phyloP scores from a whole-genome alignment of 2,329 filamentous ascomycete genomes.

The Trichoderma gracile region DNA sequence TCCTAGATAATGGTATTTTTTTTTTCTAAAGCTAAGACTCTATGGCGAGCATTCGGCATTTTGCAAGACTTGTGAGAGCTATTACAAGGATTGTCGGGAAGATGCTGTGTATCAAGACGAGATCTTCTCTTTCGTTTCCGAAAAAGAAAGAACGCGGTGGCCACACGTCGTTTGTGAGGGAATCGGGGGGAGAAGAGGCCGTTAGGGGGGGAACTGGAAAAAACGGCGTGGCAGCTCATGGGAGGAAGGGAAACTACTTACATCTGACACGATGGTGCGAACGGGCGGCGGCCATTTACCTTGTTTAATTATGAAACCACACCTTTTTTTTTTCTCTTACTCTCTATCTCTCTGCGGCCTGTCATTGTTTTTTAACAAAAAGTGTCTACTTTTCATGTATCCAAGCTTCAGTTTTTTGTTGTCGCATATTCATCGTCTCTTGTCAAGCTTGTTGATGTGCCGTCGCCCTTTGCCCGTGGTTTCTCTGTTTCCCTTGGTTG shows the following conservation, averaged over 20 bases:
- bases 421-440: slow-evolving; percentile 8
- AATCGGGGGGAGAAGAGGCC: not conserved
- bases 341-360: slow-evolving; percentile 29
- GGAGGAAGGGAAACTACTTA: slow-evolving; percentile 33
- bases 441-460: not conserved
- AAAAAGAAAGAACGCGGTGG: slow-evolving; percentile 30
- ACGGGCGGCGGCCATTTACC: slow-evolving; percentile 49
- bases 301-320: slow-evolving; percentile 53
- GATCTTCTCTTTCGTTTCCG: slow-evolving; percentile 26
- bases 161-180: slow-evolving; percentile 24
- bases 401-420: slow-evolving; percentile 25
- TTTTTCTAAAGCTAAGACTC: slow-evolving; percentile 23
- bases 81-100: slow-evolving; percentile 36
- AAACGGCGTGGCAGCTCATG: slow-evolving; percentile 29
- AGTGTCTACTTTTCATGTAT: slow-evolving; percentile 14
- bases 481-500: not conserved
- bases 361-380: slow-evolving; percentile 18
- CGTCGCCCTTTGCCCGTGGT: not conserved
- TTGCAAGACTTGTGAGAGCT: slow-evolving; percentile 33
- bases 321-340: slow-evolving; percentile 36
- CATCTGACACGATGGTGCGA: slow-evolving; percentile 36
- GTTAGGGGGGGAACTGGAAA: not conserved
- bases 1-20: slow-evolving; percentile 25
- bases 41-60: slow-evolving; percentile 29
- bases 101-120: slow-evolving; percentile 38